These are phyloP conservation scores for Pleurotus platypus DNA, from an alignment of 768 basidiomycete genomes.

Conservation along the genomic window DNA sequence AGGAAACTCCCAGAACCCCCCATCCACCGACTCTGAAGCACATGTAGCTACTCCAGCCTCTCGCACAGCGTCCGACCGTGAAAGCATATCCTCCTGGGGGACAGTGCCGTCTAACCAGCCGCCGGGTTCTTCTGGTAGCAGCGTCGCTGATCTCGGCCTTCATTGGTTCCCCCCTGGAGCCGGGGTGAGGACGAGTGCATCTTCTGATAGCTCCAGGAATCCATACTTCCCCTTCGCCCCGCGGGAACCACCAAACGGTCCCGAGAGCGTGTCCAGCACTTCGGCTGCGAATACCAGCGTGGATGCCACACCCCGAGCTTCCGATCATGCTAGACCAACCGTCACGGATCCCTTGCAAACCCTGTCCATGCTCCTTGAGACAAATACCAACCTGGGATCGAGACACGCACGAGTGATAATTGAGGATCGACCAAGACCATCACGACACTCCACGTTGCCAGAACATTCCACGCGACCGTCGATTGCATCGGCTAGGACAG, in stretches of 20 bases:
- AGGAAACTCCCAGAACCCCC: background rate
- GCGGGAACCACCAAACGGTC: background rate
- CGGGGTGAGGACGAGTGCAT: background rate
- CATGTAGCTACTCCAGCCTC: slow-evolving; percentile 3
- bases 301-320: slow-evolving; percentile 7
- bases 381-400: background rate
- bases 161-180: slow-evolving; percentile 4
- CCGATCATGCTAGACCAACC: background rate
- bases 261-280: background rate
- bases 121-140: slow-evolving; percentile 3
- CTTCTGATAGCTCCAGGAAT: slow-evolving; percentile 1
- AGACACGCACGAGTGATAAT: slow-evolving; percentile 6
- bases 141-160: slow-evolving; percentile 2
- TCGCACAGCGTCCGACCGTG: background rate
- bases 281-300: background rate
- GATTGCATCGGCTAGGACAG: background rate
- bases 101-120: background rate
- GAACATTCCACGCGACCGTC: background rate
- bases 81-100: slow-evolving; percentile 4
- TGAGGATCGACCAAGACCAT: slow-evolving; percentile 4
- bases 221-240: background rate
- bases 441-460: background rate
- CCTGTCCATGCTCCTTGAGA: slow-evolving; percentile 7
- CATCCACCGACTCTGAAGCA: background rate
- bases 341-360: slow-evolving; percentile 1